Evolutionary conservation across 306 rosid species (phyloP), one percentile per base, ranked within the genome.

Genomic region (Cicer chorassanicum): DNA sequence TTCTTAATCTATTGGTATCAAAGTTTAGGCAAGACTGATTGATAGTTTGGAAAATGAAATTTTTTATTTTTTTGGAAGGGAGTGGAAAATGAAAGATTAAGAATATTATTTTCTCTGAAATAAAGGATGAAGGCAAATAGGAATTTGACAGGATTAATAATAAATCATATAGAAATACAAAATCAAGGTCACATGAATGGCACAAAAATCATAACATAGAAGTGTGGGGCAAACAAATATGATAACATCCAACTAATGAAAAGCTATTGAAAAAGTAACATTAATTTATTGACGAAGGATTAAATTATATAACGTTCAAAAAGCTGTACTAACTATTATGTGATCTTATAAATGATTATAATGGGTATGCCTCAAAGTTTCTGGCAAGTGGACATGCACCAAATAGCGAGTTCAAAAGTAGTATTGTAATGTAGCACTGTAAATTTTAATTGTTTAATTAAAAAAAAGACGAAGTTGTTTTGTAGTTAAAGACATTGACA

Each of bases 211-310:
- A 10, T n/a, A 75, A 36, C 82, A 72, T 68, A 36, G 42, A 75
- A 56, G 86, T 70, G 84, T 29, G 86, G 74, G 78, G 79, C 9
- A 67, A 79, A 59, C 73, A 75, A 75, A 75, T 53, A 83, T 72
- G 43, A 72, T 56, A n/a, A 6, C 41, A 66, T 10, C 70, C 80
- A 42, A 39, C 62, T 9, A 65, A 18, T 66, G 15, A 50, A 50
- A 76, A 72, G 70, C 68, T 64, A 3, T 29, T 29, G 5, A 53
- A 62, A 72, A 77, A 80, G 80, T 63, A 62, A 62, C 68, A 68
- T 34, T 77, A 77, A 54, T 76, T 55, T 73, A 81, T 46, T 68
- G 61, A 68, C 36, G 1, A 41, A 34, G 65, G 44, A 6, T 59
- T 29, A 57, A 59, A 29, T 9, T 59, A 60, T 34, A 53, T 16